These are phyloP conservation scores for Psilocybe mexicana DNA, from an alignment of 1,284 basidiomycete genomes.

Conservation along the genomic window DNA sequence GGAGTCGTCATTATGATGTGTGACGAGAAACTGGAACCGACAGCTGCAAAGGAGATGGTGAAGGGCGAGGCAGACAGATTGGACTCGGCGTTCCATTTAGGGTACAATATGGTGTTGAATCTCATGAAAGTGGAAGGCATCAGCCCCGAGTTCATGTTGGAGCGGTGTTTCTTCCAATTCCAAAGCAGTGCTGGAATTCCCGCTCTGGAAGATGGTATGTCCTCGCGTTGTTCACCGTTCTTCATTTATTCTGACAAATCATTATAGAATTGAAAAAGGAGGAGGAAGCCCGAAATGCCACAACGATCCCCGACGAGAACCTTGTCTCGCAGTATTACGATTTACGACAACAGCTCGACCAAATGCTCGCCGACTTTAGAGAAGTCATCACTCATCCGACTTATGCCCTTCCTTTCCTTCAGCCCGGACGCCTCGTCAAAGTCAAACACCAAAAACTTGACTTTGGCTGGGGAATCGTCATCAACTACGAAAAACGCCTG, in stretches of 20 bases:
- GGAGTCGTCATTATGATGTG: conserved; percentile 99
- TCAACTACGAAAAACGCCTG: conserved; percentile 88
- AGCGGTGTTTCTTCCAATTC: conserved; percentile 98
- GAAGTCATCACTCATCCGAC: conserved; percentile 94
- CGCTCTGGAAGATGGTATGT: conserved; percentile 79
- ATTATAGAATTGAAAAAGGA: conserved; percentile 73
- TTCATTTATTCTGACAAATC: not conserved
- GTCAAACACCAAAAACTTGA: conserved; percentile 86
- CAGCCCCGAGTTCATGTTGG: conserved; percentile 98
- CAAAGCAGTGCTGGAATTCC: conserved; percentile 93
- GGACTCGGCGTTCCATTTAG: conserved; percentile 98
- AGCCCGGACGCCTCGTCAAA: conserved; percentile 88
- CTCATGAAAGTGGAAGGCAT: conserved; percentile 99
- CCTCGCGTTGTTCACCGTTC: not conserved
- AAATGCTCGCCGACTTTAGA: conserved; percentile 85
- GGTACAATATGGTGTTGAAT: conserved; percentile 99
- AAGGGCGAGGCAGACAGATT: conserved; percentile 97
- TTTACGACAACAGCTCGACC: conserved; percentile 87
- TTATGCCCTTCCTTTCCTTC: conserved; percentile 92
- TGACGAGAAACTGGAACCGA: conserved; percentile 96
- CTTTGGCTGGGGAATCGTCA: conserved; percentile 95
- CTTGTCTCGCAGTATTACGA: conserved; percentile 91
- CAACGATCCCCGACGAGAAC: conserved; percentile 82
- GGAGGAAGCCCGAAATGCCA: conserved; percentile 68
- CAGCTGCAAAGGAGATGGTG: conserved; percentile 94